phyloP scores from a whole-genome alignment of 257 asterid genomes.

The Solanum sparsipilum region DNA sequence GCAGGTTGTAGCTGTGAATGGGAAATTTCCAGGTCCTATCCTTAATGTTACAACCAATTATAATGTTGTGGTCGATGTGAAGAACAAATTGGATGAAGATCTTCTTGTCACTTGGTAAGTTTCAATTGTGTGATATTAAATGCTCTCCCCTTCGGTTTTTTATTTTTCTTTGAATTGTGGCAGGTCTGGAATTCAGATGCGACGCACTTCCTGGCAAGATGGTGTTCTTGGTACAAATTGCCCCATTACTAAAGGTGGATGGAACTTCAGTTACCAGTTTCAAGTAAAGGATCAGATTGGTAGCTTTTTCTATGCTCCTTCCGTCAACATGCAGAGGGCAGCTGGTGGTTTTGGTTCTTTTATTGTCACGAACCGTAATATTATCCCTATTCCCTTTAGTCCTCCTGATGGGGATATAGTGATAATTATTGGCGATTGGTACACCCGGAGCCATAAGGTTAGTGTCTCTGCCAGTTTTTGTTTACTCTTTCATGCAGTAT shows the following conservation, averaged over 20 bases:
- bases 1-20: conserved; percentile 86
- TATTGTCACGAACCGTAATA: conserved; percentile 46
- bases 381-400: conserved; percentile 59
- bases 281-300: conserved; percentile 99
- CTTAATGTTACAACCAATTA: conserved; percentile 81
- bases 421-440: conserved; percentile 93
- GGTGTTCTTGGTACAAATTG: conserved; percentile 95
- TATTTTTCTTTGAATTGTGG: not conserved
- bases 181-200: conserved; percentile 96
- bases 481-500: not conserved
- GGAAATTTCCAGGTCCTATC: conserved; percentile 74
- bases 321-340: conserved; percentile 83
- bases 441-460: conserved; percentile 66
- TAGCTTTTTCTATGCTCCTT: conserved; percentile 79
- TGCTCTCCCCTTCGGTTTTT: not conserved
- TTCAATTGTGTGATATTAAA: not conserved
- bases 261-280: conserved; percentile 95
- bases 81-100: conserved; percentile 70
- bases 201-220: conserved; percentile 88
- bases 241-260: conserved; percentile 50
- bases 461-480: not conserved
- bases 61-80: conserved; percentile 76
- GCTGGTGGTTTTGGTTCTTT: conserved; percentile 88
- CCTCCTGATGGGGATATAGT: conserved; percentile 79
- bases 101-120: conserved; percentile 77